These are phyloP conservation scores for Phytophthora crassamura DNA, from an alignment of 352 stramenopile genomes.

Conservation along the genomic window DNA sequence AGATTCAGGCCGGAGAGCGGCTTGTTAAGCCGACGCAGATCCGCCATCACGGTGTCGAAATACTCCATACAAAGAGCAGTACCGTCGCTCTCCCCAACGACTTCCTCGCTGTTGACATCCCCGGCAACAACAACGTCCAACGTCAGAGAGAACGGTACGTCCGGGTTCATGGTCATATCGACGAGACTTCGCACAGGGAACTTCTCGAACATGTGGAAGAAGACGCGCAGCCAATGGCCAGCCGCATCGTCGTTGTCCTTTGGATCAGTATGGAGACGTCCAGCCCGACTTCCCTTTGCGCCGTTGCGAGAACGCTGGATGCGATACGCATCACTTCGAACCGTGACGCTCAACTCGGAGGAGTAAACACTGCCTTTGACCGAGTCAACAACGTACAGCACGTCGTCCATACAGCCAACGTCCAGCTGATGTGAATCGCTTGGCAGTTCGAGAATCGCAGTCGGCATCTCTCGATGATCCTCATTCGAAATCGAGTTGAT, in stretches of 20 bases:
- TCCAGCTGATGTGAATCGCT: too few relatives aligned
- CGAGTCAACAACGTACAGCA: constrained; percentile 42
- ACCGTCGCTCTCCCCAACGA: not conserved
- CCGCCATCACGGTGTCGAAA: constrained; percentile 50
- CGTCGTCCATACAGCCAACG: constrained; percentile 24
- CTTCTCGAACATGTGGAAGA: constrained; percentile 71
- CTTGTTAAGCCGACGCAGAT: constrained; percentile 48
- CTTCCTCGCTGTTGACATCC: not conserved
- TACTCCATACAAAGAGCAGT: constrained; percentile 17
- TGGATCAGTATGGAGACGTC: constrained; percentile 1
- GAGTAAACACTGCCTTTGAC: constrained; percentile 4
- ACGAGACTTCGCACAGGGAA: constrained; percentile 50
- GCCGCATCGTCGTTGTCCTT: not conserved
- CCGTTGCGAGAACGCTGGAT: constrained; percentile 43
- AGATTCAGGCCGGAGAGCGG: constrained; percentile 30
- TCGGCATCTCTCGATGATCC: constrained; percentile 43
- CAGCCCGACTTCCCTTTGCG: not conserved
- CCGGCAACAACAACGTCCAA: constrained; percentile 11
- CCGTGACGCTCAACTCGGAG: constrained; percentile 37
- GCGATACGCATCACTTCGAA: constrained; percentile 61
- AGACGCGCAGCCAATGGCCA: constrained; percentile 36
- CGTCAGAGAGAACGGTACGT: constrained; percentile 12
- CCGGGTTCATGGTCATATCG: constrained; percentile 22
- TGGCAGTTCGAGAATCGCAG: not conserved
- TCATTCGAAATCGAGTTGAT: constrained; percentile 34